Percentiles rank a stretch among this genome's conserved stretches.
Conservation (phyloP, 2,329 filamentous ascomycete species). For the Colletotrichum karsti region DNA sequence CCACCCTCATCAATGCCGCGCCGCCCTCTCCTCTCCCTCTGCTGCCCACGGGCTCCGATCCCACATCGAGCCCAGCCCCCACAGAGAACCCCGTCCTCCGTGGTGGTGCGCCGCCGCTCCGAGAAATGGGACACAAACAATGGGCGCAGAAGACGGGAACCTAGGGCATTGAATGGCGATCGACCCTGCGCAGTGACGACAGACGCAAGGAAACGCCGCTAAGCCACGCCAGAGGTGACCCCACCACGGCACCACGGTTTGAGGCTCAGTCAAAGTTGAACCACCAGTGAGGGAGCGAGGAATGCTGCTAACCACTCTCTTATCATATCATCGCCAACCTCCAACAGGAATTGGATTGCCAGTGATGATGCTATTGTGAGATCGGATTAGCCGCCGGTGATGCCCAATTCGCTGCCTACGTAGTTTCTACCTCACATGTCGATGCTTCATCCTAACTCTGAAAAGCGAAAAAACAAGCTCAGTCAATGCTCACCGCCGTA, state of each 20-base stretch:
- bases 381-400: neutral
- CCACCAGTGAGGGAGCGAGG: neutral
- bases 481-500: neutral
- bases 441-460: neutral
- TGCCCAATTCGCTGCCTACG: neutral
- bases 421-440: neutral
- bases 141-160: neutral
- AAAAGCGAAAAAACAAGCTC: neutral
- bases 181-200: constrained; percentile 28
- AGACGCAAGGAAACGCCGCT: constrained; percentile 12
- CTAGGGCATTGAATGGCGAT: constrained; percentile 14
- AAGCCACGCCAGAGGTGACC: constrained; percentile 21
- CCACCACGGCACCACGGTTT: constrained; percentile 21
- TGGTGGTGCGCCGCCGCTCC: constrained; percentile 15
- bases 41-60: constrained; percentile 17
- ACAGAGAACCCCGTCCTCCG: constrained; percentile 6
- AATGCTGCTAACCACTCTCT: neutral
- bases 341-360: neutral
- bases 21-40: neutral
- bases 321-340: neutral
- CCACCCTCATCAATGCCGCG: constrained; percentile 12
- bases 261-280: constrained; percentile 26
- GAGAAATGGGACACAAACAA: too few species aligned
- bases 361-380: neutral
- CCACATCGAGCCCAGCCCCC: neutral